Conservation (phyloP, 495 filamentous ascomycete species). For the Daldinia concentrica region DNA sequence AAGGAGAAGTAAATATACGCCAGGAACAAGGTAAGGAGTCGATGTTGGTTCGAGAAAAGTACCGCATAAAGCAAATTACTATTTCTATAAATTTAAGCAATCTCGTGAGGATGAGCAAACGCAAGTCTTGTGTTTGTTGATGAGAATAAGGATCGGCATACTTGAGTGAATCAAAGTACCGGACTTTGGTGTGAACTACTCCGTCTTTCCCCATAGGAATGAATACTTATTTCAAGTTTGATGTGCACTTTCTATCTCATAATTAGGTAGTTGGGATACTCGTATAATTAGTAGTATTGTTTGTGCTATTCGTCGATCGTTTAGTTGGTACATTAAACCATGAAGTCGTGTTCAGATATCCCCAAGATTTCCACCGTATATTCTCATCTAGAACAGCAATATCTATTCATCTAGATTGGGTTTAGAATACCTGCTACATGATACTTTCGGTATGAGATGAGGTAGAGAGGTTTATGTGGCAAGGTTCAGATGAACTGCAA, state of each 20-base stretch:
- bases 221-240: not conserved
- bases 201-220: not conserved
- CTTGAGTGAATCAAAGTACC: not conserved
- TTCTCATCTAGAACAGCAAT: not conserved
- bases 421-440: not conserved
- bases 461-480: slow-evolving; percentile 6
- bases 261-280: not conserved
- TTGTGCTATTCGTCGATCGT: not conserved
- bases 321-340: not conserved
- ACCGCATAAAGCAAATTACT: slow-evolving; percentile 8
- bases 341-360: not conserved
- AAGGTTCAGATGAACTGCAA: slow-evolving; percentile 10
- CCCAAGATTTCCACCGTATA: not conserved
- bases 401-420: not conserved
- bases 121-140: slow-evolving; percentile 24
- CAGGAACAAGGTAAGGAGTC: not conserved
- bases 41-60: not conserved
- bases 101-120: slow-evolving; percentile 19
- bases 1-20: slow-evolving; percentile 3
- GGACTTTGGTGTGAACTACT: not conserved
- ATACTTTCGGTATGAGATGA: slow-evolving; percentile 1
- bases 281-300: not conserved
- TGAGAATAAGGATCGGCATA: slow-evolving; percentile 21
- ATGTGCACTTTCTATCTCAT: not conserved
- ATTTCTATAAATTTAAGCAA: slow-evolving; percentile 6